Conservation (phyloP, 148 eudicot genomes). For the Rhododendron henanense region DNA sequence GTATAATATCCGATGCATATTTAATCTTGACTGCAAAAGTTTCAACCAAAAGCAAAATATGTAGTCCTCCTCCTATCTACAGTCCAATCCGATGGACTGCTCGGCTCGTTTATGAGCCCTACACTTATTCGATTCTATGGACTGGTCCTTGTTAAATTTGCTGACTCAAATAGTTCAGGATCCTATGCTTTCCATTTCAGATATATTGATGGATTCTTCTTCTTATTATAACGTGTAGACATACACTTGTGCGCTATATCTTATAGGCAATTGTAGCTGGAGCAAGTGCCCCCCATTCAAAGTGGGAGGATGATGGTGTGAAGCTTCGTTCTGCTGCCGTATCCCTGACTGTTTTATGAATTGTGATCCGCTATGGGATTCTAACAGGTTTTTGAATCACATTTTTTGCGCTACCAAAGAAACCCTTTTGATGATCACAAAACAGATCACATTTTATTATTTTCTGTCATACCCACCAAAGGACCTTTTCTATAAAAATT, state of each 20-base stretch:
- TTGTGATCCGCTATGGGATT: constrained; percentile 7
- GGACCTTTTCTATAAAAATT: not conserved
- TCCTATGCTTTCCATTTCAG: not conserved
- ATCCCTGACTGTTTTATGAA: constrained; percentile 57
- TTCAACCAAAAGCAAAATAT: not conserved
- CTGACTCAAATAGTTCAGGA: not conserved
- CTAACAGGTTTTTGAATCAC: constrained; percentile 12
- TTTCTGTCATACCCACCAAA: not conserved
- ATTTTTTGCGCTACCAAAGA: not conserved
- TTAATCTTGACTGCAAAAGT: not conserved
- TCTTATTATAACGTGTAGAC: not conserved
- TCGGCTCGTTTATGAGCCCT: not conserved
- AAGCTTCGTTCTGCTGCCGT: constrained; percentile 96
- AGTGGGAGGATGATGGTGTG: constrained; percentile 77
- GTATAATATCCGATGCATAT: not conserved
- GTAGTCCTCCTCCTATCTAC: not conserved
- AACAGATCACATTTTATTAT: not conserved
- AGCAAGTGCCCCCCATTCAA: constrained; percentile 69
- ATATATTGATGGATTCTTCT: not conserved
- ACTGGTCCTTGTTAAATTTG: not conserved
- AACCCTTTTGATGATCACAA: not conserved
- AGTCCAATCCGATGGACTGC: not conserved
- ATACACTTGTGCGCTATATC: not conserved
- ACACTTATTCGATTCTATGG: not conserved
- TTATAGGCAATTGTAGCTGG: constrained; percentile 74